phyloP scores from a whole-genome alignment of 441 rosid genomes.

The Erodium trifolium region DNA sequence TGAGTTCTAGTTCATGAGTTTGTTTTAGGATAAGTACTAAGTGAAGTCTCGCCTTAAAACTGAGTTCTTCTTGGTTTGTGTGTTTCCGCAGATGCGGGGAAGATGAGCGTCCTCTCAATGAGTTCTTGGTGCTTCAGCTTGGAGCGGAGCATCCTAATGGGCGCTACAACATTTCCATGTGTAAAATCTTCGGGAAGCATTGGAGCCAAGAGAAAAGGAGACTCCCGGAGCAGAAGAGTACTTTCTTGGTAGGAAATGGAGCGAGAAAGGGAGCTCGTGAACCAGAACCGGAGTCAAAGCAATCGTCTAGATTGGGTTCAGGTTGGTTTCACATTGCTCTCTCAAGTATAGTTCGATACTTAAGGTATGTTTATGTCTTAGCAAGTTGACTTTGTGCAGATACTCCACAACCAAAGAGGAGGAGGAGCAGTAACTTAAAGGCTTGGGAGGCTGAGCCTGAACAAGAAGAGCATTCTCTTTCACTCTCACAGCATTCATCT shows the following conservation, averaged over 20 bases:
- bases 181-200: slow-evolving; percentile 38
- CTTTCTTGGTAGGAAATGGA: slow-evolving; percentile 12
- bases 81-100: slow-evolving; percentile 48
- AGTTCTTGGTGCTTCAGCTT: slow-evolving; percentile 50
- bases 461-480: slow-evolving; percentile 62
- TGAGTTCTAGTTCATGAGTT: slow-evolving; percentile 13
- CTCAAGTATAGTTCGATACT: no score
- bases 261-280: slow-evolving; percentile 10
- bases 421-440: slow-evolving; percentile 24
- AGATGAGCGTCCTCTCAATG: slow-evolving; percentile 67
- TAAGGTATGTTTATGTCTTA: no score
- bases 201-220: slow-evolving; percentile 39
- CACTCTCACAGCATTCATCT: slow-evolving; percentile 59
- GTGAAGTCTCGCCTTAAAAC: background rate
- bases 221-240: slow-evolving; percentile 25
- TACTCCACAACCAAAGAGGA: slow-evolving; percentile 36
- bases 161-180: slow-evolving; percentile 28
- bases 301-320: slow-evolving; percentile 27
- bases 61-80: background rate
- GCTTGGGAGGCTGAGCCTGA: slow-evolving; percentile 45
- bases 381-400: slow-evolving; percentile 21
- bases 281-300: slow-evolving; percentile 24
- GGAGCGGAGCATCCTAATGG: slow-evolving; percentile 35
- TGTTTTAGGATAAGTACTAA: background rate
- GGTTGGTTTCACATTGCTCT: slow-evolving; percentile 15